Conservation (phyloP, 2,329 filamentous ascomycete genomes). For the Harringtonia aguacate region DNA sequence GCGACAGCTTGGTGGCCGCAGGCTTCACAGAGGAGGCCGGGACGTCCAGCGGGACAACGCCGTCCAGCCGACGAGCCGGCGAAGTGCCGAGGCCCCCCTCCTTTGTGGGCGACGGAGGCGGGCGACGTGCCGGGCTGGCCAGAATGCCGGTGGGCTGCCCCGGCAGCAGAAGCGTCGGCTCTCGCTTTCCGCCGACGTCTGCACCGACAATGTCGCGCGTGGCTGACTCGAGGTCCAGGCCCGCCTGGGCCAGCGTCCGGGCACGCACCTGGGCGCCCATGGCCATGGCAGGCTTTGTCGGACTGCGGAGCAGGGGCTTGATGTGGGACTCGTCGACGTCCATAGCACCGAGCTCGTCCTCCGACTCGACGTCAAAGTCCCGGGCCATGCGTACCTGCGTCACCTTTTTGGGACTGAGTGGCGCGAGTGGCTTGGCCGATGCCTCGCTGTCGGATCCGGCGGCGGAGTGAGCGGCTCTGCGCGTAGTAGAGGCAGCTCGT, state of each 20-base stretch:
- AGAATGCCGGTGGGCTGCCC: slow-evolving; percentile 29
- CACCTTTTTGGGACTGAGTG: slow-evolving; percentile 55
- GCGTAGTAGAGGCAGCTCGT: neutral
- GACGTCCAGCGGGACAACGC: slow-evolving; percentile 12
- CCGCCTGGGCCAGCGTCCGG: slow-evolving; percentile 1
- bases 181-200: slow-evolving; percentile 8
- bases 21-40: slow-evolving; percentile 9
- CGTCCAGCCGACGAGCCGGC: slow-evolving; percentile 44
- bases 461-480: neutral
- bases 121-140: slow-evolving; percentile 45
- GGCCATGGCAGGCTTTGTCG: slow-evolving; percentile 34
- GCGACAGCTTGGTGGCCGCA: slow-evolving; percentile 22
- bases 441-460: slow-evolving; percentile 12
- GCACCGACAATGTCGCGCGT: neutral
- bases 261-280: neutral
- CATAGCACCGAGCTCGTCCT: slow-evolving; percentile 47
- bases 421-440: slow-evolving; percentile 24
- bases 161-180: slow-evolving; percentile 17
- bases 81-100: slow-evolving; percentile 41
- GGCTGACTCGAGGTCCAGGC: slow-evolving; percentile 1
- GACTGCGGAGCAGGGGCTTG: slow-evolving; percentile 43
- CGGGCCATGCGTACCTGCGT: slow-evolving; percentile 40
- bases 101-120: slow-evolving; percentile 40
- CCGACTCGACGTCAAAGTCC: slow-evolving; percentile 35
- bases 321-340: slow-evolving; percentile 33